A percentile compares a stretch with the other conserved stretches of the same genome.
Evolutionary conservation across 768 basidiomycete genomes (phyloP).

Genomic region (Chalciporus pseudorubinellus): DNA sequence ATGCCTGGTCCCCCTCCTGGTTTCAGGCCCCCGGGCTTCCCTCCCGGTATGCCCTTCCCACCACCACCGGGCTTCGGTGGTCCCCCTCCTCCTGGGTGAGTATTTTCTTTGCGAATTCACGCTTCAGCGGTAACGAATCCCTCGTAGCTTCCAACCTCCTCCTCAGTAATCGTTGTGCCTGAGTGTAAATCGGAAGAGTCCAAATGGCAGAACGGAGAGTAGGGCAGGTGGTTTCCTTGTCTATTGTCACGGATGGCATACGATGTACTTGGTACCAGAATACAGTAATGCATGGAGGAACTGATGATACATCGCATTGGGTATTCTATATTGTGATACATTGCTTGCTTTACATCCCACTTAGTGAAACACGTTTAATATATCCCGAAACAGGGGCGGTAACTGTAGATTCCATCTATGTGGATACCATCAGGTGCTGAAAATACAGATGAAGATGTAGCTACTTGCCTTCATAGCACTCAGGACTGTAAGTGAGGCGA

Average conservation of each 20-base stretch:
- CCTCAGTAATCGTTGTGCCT: constrained; percentile 34
- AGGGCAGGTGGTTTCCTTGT: constrained; percentile 25
- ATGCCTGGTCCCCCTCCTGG: constrained; percentile 88
- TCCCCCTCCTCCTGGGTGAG: constrained; percentile 85
- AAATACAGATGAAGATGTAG: not conserved
- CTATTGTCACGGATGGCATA: constrained; percentile 20
- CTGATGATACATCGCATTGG: constrained; percentile 19
- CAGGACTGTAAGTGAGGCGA: constrained; percentile 69
- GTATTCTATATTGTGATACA: constrained; percentile 18
- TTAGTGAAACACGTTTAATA: constrained; percentile 85
- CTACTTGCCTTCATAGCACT: constrained; percentile 91
- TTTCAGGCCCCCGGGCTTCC: constrained; percentile 82
- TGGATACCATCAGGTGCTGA: constrained; percentile 22
- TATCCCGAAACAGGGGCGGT: constrained; percentile 96
- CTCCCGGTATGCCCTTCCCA: constrained; percentile 75
- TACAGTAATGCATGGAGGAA: constrained; percentile 5
- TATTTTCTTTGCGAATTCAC: constrained; percentile 3
- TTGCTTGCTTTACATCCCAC: constrained; percentile 1
- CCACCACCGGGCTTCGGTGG: constrained; percentile 80
- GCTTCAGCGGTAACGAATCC: constrained; percentile 5
- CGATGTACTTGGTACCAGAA: constrained; percentile 4
- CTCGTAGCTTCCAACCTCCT: constrained; percentile 46
- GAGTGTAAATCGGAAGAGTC: constrained; percentile 11
- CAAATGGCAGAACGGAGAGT: constrained; percentile 22
- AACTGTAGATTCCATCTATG: constrained; percentile 95